Conservation (phyloP, 225 moss, liverwort and hornwort species). For the Sphagnum tenellum region DNA sequence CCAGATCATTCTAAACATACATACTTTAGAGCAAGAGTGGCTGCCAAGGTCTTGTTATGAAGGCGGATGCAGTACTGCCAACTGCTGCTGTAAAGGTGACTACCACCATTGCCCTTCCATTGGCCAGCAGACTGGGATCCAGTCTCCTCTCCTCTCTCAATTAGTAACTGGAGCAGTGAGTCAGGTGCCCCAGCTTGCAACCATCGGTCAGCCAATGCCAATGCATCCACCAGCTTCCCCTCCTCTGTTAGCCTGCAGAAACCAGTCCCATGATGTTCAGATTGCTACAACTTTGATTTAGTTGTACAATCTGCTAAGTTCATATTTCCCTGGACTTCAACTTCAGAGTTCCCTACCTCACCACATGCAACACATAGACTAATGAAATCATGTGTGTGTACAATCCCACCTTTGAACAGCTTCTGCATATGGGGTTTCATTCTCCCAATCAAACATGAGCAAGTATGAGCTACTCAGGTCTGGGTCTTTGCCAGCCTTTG, state of each 20-base stretch:
- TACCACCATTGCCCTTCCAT: constrained; percentile 65
- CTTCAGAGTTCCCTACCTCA: too few relatives aligned
- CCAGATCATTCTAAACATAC: background rate
- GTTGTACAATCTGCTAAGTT: background rate
- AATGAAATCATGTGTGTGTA: too few relatives aligned
- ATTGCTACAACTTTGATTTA: background rate
- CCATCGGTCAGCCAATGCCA: constrained; percentile 89
- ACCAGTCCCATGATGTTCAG: constrained; percentile 2
- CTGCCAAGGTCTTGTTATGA: constrained; percentile 77
- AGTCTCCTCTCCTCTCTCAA: constrained; percentile 77
- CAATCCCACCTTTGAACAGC: constrained; percentile 64
- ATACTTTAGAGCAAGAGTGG: constrained; percentile 85
- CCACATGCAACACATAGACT: too few relatives aligned
- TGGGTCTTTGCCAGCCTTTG: constrained; percentile 21
- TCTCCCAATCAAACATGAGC: constrained; percentile 94
- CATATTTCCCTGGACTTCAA: background rate
- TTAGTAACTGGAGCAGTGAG: constrained; percentile 71
- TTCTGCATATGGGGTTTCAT: constrained; percentile 77
- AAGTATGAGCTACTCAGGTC: constrained; percentile 36
- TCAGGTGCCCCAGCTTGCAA: constrained; percentile 91
- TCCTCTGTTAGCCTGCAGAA: constrained; percentile 77
- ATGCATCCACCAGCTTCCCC: constrained; percentile 84
- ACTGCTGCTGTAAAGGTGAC: constrained; percentile 67
- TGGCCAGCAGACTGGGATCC: constrained; percentile 44
- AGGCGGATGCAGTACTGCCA: constrained; percentile 99